These are phyloP conservation scores for Lentinula guzmanii DNA, from an alignment of 768 basidiomycete species.

Conservation along the genomic window DNA sequence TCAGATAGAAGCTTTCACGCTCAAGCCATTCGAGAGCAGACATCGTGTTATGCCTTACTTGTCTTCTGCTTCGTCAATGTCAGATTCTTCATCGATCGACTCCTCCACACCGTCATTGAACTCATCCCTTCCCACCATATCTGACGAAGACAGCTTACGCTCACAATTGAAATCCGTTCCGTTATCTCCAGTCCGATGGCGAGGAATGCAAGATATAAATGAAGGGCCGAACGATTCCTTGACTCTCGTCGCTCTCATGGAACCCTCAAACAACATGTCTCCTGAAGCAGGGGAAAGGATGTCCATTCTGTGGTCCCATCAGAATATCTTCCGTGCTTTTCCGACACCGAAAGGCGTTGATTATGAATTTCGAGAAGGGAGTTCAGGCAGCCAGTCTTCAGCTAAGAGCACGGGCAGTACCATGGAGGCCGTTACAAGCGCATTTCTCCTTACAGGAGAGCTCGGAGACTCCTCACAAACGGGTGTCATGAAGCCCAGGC, in stretches of 20 bases:
- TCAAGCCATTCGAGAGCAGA: constrained; percentile 6
- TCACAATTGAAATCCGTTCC: background rate
- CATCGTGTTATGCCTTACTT: background rate
- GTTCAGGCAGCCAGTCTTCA: background rate
- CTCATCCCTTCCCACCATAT: constrained; percentile 4
- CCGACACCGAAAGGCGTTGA: background rate
- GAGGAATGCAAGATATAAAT: background rate
- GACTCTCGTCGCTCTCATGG: constrained; percentile 3
- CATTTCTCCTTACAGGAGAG: background rate
- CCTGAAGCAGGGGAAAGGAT: background rate
- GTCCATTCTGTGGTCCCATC: constrained; percentile 7
- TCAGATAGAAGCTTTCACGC: background rate
- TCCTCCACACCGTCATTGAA: constrained; percentile 1
- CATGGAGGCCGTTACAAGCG: background rate
- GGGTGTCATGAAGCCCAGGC: background rate
- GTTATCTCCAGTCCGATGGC: background rate
- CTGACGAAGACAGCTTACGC: background rate
- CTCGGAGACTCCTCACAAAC: background rate
- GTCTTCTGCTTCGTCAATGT: background rate
- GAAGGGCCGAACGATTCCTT: background rate
- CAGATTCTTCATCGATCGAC: background rate
- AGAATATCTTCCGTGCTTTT: constrained; percentile 8
- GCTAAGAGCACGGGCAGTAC: background rate
- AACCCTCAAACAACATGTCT: background rate
- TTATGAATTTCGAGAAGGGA: background rate